Evolutionary conservation across 495 filamentous ascomycete species (phyloP).

Genomic region (Penicillium malachiteum): DNA sequence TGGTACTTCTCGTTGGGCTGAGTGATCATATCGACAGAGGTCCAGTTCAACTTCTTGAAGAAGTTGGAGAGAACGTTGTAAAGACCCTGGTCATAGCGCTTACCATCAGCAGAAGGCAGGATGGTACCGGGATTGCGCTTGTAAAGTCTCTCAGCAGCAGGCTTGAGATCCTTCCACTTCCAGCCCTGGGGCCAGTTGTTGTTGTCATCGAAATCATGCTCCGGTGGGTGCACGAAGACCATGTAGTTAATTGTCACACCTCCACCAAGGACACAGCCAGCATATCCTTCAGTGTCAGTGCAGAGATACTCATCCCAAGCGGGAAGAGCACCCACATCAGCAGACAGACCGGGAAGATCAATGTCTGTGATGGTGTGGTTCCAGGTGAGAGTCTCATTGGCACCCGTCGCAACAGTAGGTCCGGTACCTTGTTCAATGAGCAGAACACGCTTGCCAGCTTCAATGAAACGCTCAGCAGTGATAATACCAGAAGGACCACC

Average conservation of each 20-base stretch:
- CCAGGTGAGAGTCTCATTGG: slow-evolving; percentile 31
- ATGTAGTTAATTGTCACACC: slow-evolving; percentile 74
- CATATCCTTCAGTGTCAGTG: slow-evolving; percentile 69
- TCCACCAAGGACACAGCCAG: slow-evolving; percentile 75
- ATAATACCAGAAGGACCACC: slow-evolving; percentile 38
- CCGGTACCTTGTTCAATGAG: slow-evolving; percentile 40
- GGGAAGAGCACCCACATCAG: slow-evolving; percentile 24
- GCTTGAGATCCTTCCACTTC: slow-evolving; percentile 62
- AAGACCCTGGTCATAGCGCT: slow-evolving; percentile 65
- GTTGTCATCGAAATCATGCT: slow-evolving; percentile 69
- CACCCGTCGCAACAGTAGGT: slow-evolving; percentile 30
- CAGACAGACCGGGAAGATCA: slow-evolving; percentile 70
- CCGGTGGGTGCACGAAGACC: slow-evolving; percentile 56
- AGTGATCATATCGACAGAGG: slow-evolving; percentile 58
- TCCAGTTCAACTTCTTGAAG: slow-evolving; percentile 59
- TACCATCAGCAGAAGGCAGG: slow-evolving; percentile 64
- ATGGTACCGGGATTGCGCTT: slow-evolving; percentile 68
- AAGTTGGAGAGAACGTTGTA: slow-evolving; percentile 59
- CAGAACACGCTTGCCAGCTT: slow-evolving; percentile 51
- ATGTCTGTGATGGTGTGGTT: slow-evolving; percentile 60
- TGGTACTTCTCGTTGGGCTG: slow-evolving; percentile 64
- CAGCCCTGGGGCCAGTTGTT: slow-evolving; percentile 72
- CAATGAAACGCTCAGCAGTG: slow-evolving; percentile 62
- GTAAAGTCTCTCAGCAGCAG: slow-evolving; percentile 61
- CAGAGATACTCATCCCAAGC: slow-evolving; percentile 44